Evolutionary conservation across 139 green algal species (phyloP).

Genomic region (Ostreobium quekettii): DNA sequence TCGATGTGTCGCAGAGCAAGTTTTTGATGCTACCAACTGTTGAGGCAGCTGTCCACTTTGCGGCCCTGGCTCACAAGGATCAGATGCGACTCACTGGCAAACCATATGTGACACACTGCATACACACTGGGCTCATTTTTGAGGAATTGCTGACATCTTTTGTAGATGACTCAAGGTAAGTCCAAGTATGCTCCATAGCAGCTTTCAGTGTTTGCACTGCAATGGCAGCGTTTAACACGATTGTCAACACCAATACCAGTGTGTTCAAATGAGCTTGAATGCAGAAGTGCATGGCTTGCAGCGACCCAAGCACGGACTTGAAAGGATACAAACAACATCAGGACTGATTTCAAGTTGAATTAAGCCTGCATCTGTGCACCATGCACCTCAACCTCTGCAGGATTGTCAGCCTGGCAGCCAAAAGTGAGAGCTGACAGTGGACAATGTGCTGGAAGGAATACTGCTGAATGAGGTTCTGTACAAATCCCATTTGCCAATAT

Average conservation of each 20-base stretch:
- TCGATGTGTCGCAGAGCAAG: constrained; percentile 47
- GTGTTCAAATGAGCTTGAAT: constrained; percentile 5
- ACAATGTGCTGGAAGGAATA: too few relatives aligned
- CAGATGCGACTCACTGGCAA: constrained; percentile 76
- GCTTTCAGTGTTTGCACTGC: too few relatives aligned
- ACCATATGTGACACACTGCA: constrained; percentile 87
- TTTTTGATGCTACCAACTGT: constrained; percentile 51
- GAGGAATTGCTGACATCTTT: constrained; percentile 46
- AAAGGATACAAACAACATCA: background rate
- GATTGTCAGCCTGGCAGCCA: too few relatives aligned
- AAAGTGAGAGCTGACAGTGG: too few relatives aligned
- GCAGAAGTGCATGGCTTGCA: background rate
- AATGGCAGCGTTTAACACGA: background rate
- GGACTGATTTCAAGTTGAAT: background rate
- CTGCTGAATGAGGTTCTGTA: too few relatives aligned
- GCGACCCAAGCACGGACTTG: background rate
- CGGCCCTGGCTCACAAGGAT: constrained; percentile 61
- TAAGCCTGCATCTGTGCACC: background rate
- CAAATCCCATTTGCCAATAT: too few relatives aligned
- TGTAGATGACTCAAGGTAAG: constrained; percentile 12
- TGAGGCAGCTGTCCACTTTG: constrained; percentile 65
- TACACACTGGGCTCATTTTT: constrained; percentile 87
- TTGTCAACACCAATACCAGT: background rate
- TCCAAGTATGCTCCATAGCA: background rate
- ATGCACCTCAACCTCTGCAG: too few relatives aligned